Evolutionary conservation across 495 filamentous ascomycete species (phyloP).

Genomic region (Talaromyces borbonicus): DNA sequence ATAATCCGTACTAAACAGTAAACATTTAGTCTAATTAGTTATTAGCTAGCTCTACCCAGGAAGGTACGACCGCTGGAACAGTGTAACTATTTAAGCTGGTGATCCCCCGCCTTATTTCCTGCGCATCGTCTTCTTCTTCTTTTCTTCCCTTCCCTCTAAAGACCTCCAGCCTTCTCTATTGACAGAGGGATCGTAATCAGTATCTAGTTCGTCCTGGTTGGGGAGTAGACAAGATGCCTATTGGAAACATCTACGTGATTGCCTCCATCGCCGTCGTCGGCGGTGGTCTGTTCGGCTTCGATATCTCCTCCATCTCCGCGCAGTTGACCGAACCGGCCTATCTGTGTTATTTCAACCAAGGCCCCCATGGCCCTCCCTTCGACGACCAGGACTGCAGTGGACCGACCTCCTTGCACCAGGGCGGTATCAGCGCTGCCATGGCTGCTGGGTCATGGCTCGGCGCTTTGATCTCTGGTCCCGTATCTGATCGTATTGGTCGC

Average conservation of each 20-base stretch:
- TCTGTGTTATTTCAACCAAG: slow-evolving; percentile 55
- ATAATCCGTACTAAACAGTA: no score
- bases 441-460: slow-evolving; percentile 67
- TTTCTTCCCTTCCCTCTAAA: neutral
- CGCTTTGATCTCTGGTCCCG: slow-evolving; percentile 53
- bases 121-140: neutral
- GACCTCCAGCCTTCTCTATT: neutral
- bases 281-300: slow-evolving; percentile 74
- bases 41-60: no score
- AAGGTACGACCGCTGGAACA: no score
- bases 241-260: slow-evolving; percentile 66
- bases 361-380: slow-evolving; percentile 11
- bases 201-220: neutral
- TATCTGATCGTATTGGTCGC: slow-evolving; percentile 59
- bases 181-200: neutral
- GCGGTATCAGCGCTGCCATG: slow-evolving; percentile 62
- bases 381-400: slow-evolving; percentile 31
- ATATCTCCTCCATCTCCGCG: slow-evolving; percentile 74
- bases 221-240: slow-evolving; percentile 10
- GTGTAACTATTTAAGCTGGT: no score
- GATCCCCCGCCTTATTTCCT: neutral
- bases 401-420: slow-evolving; percentile 38
- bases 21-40: no score
- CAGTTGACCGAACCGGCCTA: slow-evolving; percentile 55
- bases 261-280: slow-evolving; percentile 67